Conservation (phyloP, 495 filamentous ascomycete species). For the Apiosordaria backusii region DNA sequence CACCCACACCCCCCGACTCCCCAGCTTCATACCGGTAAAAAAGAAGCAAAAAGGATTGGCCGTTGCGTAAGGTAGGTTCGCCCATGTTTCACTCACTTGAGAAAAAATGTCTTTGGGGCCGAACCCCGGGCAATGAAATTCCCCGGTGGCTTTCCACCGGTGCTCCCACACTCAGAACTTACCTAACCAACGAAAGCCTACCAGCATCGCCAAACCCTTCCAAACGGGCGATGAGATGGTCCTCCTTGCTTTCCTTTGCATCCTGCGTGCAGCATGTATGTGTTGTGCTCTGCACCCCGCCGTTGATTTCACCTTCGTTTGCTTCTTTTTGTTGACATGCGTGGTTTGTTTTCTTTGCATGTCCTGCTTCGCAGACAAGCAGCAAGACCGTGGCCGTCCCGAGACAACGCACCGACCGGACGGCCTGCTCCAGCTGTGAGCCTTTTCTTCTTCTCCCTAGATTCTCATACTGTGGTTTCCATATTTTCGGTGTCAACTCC, state of each 20-base stretch:
- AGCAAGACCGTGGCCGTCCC: not conserved
- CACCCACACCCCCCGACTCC: not conserved
- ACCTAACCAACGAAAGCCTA: not conserved
- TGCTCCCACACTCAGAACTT: not conserved
- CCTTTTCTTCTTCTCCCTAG: not conserved
- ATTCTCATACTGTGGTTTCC: not conserved
- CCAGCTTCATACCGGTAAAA: not conserved
- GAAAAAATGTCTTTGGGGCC: not conserved
- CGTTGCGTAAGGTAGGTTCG: not conserved
- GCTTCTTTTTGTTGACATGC: not conserved
- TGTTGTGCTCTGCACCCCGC: not conserved
- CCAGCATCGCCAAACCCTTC: not conserved
- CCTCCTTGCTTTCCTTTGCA: not conserved
- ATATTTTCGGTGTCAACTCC: not conserved
- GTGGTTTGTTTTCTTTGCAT: not conserved
- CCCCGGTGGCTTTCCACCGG: not conserved
- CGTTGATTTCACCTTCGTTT: conserved; percentile 1
- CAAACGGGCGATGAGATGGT: not conserved
- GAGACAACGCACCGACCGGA: not conserved
- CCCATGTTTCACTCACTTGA: not conserved
- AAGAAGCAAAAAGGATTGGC: not conserved
- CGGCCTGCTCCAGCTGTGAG: not conserved
- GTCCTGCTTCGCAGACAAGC: too few species aligned
- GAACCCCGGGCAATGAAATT: not conserved
- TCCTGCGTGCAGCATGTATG: not conserved